Evolutionary conservation across 192 early-diverging fungal genomes (phyloP), one percentile per base, ranked within the genome.

Genomic region (Coemansia sp.): DNA sequence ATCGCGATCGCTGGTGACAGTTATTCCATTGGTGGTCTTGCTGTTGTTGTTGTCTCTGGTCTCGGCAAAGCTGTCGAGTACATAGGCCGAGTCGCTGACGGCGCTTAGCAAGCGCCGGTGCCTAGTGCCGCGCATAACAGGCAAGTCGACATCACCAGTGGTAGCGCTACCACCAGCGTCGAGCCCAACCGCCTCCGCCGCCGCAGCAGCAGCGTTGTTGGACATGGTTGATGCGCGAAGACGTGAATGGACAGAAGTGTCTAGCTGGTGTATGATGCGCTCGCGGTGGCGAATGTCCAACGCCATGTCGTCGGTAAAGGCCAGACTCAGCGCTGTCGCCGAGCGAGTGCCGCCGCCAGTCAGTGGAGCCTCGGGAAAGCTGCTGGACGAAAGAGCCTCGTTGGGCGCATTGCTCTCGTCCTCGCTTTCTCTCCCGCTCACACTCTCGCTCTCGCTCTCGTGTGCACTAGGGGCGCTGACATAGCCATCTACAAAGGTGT

Each of bases 401-500:
- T 53, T 45, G 3, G 59, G 64, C 25, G 22, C 19, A 7, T 27
- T 7, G 43, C 17, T 1, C 25, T 32, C 22, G 53, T 6, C 40
- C 37, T 60, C 32, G 66, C 19, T 38, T n/a, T 59, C 47, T 15
- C 47, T 36, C 22, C 54, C 57, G 22, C 40, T 47, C 19, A 45
- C n/a, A 14, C 37, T 19, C 4, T 68, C 72, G 39, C 62, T 60
- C 32, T 86, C 85, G n/a, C 79, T 77, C 59, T 85, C 85, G 66
- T 86, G 84, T 17, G 85, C 88, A 74, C 85, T 88, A 51, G 84
- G 87, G 4, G 88, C 91, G 64, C 89, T 90, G 53, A 88, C 90
- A 68, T 91, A 91, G 7, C 88, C 89, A 38, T 85, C 86, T 36
- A 58, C 49, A 56, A 14, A n/a, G n/a, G n/a, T n/a, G n/a, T n/a